Evolutionary conservation across 148 eudicot genomes (phyloP).

Genomic region (Limonium bicolor): DNA sequence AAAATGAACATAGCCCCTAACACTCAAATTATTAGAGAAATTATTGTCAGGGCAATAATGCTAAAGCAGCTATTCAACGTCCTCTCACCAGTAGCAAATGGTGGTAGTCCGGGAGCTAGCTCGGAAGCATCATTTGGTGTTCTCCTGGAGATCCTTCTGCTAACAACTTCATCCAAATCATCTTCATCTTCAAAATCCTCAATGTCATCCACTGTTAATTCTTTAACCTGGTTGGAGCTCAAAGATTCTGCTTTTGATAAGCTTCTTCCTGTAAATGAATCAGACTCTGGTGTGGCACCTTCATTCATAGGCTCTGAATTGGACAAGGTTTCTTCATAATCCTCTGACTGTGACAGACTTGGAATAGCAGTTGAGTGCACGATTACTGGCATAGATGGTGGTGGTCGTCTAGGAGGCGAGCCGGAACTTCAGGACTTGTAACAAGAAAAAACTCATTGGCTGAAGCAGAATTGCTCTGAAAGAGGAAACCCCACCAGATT

Average conservation of each 20-base stretch:
- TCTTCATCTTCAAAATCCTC: conserved; percentile 92
- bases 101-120: conserved; percentile 53
- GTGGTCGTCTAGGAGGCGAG: conserved; percentile 79
- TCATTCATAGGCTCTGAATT: conserved; percentile 20
- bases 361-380: conserved; percentile 37
- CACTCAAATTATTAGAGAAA: too few species aligned
- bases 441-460: conserved; percentile 74
- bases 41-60: too few species aligned
- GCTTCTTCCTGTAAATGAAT: conserved; percentile 35
- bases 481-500: conserved; percentile 1
- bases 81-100: conserved; percentile 84
- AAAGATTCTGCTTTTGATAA: conserved; percentile 47
- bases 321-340: conserved; percentile 29
- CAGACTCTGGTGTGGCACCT: conserved; percentile 10
- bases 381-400: conserved; percentile 49
- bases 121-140: conserved; percentile 85
- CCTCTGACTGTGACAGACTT: conserved; percentile 42
- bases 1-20: too few species aligned
- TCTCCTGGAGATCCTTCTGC: conserved; percentile 74
- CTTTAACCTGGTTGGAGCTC: conserved; percentile 48
- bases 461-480: conserved; percentile 67
- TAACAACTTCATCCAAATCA: conserved; percentile 61
- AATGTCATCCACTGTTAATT: conserved; percentile 85
- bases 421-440: conserved; percentile 77
- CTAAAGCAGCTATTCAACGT: too few species aligned